A percentile compares a stretch with the other conserved stretches of the same genome.
Evolutionary conservation across 129 eudicot species (phyloP).

Genomic region (sunflower (Helianthus annuus)): HanXRQr2.0-SUNRISE NC_035441.2:8208179-8208678

Average conservation of each 20-base stretch:
- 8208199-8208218: too few species aligned
- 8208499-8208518: neutral
- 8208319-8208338: too few species aligned
- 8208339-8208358: too few species aligned
- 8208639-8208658: conserved; percentile 97
- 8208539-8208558: neutral
- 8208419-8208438: neutral
- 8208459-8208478: neutral
- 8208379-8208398: too few species aligned
- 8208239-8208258: too few species aligned
- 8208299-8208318: too few species aligned
- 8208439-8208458: neutral
- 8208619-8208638: conserved; percentile 92
- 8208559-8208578: neutral
- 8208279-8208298: too few species aligned
- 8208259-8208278: too few species aligned
- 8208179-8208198: too few species aligned
- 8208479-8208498: neutral
- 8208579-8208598: conserved; percentile 72
- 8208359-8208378: too few species aligned
- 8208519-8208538: neutral
- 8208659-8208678: conserved; percentile 89
- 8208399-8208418: too few species aligned
- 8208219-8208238: too few species aligned
- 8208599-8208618: conserved; percentile 91